Base-by-base conservation (phyloP, 2,329 filamentous ascomycete genomes). In the Leptographium lundbergii region DNA sequence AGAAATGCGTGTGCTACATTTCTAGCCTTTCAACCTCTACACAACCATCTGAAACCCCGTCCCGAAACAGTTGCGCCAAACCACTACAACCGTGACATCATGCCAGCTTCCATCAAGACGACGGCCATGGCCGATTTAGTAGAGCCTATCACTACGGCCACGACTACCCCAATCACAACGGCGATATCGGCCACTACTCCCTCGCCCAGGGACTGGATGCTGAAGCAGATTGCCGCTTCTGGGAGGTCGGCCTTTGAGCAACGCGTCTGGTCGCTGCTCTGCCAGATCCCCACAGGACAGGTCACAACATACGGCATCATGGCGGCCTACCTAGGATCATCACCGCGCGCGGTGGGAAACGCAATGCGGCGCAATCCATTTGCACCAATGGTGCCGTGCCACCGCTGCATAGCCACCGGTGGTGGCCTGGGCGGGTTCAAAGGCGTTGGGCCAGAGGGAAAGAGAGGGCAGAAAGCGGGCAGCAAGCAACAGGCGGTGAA, bases 311-410 rank as follows among this genome's bases (percentile, higher is more conserved):
- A 96, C 72, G 86, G 81, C 3, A 77, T 86, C 1, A 75, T 95
- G 57, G 83, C 90, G 0, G 77, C 77, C 10, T 80, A 86, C 60
- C 77, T 92, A 19, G 70, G 75, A 13, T 89, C 87, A 25, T 89
- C 86, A 4, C 86, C 89, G 1, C 78, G 89, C 50, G 89, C 89
- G 0, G 82, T 94, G 6, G 89, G 89, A 19, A 89, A 88, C 61
- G 88, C 88, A 1, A 76, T 95, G 67, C 80, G 87, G 22, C 75
- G 79, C 11, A 95, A 95, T 68, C 89, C 89, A 0, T 95, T 92
- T 66, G 89, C 90, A 17, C 89, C 90, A 0, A 79, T 82, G 39
- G 86, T 92, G 5, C 90, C 89, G 1, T 95, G 89, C 62, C 89
- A 95, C 71, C 80, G 90, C 11, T 86, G 92, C 25, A 81, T 95